Evolutionary conservation across 495 filamentous ascomycete genomes (phyloP).

Genomic region (Penicillium subrubescens): DNA sequence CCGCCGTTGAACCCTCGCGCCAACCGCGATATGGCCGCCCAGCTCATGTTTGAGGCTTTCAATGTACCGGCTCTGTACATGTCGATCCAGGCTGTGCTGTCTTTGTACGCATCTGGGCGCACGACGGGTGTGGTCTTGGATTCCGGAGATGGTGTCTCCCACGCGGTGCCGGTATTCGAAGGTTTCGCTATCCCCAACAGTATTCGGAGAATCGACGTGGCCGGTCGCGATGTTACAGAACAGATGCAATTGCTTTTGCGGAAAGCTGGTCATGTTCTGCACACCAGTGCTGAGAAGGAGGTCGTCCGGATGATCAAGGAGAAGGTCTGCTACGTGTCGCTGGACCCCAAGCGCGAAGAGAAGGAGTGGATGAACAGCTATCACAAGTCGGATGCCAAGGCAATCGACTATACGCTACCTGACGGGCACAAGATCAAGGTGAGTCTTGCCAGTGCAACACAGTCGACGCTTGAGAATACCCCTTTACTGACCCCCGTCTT

Average conservation of each 20-base stretch:
- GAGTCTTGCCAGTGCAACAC: slow-evolving; percentile 20
- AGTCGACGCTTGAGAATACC: not conserved
- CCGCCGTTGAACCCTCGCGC: slow-evolving; percentile 93
- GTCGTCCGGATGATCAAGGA: slow-evolving; percentile 97
- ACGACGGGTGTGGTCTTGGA: slow-evolving; percentile 97
- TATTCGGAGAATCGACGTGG: slow-evolving; percentile 94
- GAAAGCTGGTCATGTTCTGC: slow-evolving; percentile 91
- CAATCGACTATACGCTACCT: slow-evolving; percentile 83
- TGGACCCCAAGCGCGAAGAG: slow-evolving; percentile 90
- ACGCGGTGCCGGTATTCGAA: slow-evolving; percentile 97
- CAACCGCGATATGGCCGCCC: slow-evolving; percentile 95
- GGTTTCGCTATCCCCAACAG: slow-evolving; percentile 95
- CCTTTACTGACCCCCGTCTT: not conserved
- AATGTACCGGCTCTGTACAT: slow-evolving; percentile 96
- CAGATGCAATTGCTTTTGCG: slow-evolving; percentile 88
- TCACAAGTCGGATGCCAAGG: slow-evolving; percentile 62
- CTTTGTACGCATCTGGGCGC: slow-evolving; percentile 92
- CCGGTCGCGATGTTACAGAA: slow-evolving; percentile 97
- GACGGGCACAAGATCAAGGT: slow-evolving; percentile 93
- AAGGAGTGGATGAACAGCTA: slow-evolving; percentile 81
- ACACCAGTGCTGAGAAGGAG: slow-evolving; percentile 98
- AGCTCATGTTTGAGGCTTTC: slow-evolving; percentile 98
- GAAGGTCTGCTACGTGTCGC: slow-evolving; percentile 84
- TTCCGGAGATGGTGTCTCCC: slow-evolving; percentile 93
- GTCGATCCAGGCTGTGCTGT: slow-evolving; percentile 95